These are phyloP conservation scores for Ophiosphaerella narmari DNA, from an alignment of 2,329 filamentous ascomycete genomes.

Conservation along the genomic window DNA sequence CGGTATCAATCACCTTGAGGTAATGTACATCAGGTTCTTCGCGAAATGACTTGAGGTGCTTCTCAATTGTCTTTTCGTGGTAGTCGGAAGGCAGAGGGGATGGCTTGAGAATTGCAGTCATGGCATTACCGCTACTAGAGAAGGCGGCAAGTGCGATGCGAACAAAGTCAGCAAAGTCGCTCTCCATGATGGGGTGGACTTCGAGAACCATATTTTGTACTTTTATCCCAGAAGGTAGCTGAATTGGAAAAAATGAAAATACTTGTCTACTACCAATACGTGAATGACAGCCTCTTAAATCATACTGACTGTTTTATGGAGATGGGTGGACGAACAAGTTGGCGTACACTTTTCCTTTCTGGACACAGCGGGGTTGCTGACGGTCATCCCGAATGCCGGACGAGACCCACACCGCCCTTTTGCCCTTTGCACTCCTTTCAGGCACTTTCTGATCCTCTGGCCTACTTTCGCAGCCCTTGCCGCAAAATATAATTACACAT, in stretches of 20 bases:
- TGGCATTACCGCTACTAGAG: constrained; percentile 23
- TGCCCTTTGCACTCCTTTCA: background rate
- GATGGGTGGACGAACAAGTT: background rate
- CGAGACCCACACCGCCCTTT: constrained; percentile 14
- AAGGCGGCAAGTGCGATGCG: constrained; percentile 38
- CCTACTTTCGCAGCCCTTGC: too few relatives aligned
- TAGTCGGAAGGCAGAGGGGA: constrained; percentile 21
- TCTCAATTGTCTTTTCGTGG: constrained; percentile 23
- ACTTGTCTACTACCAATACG: too few relatives aligned
- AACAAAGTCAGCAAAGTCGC: constrained; percentile 36
- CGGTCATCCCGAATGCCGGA: constrained; percentile 2
- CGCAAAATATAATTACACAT: too few relatives aligned
- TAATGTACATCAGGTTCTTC: constrained; percentile 34
- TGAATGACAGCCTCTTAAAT: too few relatives aligned
- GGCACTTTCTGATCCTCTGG: background rate
- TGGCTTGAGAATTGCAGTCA: constrained; percentile 28
- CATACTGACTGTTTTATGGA: too few relatives aligned
- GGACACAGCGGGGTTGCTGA: too few relatives aligned
- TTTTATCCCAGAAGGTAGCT: background rate
- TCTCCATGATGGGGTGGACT: constrained; percentile 30
- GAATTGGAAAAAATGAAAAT: background rate
- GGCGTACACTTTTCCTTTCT: too few relatives aligned
- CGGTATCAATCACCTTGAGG: constrained; percentile 42
- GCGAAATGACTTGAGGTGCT: constrained; percentile 29
- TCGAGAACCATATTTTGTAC: constrained; percentile 39